Evolutionary conservation across 345 rosid genomes (phyloP).

Genomic region (Noccaea bulbosa): DNA sequence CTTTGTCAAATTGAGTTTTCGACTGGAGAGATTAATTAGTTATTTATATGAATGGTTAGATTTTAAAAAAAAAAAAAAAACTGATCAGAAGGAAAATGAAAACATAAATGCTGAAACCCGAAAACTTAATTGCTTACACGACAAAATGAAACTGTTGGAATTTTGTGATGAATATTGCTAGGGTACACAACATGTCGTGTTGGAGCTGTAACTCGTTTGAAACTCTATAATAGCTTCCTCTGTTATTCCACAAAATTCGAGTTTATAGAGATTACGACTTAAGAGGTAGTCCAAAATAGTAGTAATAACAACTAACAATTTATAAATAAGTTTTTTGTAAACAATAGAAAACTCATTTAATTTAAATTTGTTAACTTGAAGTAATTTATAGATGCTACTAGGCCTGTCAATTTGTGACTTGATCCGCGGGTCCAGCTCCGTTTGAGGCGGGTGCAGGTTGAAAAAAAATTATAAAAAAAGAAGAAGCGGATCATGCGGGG

Average conservation of each 20-base stretch:
- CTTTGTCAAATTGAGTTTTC: background rate
- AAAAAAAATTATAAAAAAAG: too few relatives aligned
- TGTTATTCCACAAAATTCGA: conserved; percentile 2
- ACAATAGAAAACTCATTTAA: background rate
- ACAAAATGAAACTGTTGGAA: conserved; percentile 39
- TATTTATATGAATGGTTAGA: background rate
- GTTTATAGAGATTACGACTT: conserved; percentile 16
- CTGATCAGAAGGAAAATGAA: background rate
- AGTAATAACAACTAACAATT: background rate
- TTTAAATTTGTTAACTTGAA: background rate
- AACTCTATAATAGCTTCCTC: background rate
- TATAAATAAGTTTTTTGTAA: too few relatives aligned
- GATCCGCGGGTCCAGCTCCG: too few relatives aligned
- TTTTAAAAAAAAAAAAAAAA: background rate
- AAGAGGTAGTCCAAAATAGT: conserved; percentile 1
- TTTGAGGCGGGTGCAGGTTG: too few relatives aligned
- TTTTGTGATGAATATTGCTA: conserved; percentile 32
- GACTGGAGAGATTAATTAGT: background rate
- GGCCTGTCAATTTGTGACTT: too few relatives aligned
- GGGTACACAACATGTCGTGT: conserved; percentile 14
- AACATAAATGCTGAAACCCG: conserved; percentile 34
- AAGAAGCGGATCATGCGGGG: too few relatives aligned
- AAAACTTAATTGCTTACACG: conserved; percentile 36
- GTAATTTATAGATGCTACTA: too few relatives aligned
- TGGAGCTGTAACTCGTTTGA: conserved; percentile 20